Percentiles rank a stretch among this genome's conserved stretches.
Conservation (phyloP, 306 rosid genomes). For the Medicago arabica region DNA sequence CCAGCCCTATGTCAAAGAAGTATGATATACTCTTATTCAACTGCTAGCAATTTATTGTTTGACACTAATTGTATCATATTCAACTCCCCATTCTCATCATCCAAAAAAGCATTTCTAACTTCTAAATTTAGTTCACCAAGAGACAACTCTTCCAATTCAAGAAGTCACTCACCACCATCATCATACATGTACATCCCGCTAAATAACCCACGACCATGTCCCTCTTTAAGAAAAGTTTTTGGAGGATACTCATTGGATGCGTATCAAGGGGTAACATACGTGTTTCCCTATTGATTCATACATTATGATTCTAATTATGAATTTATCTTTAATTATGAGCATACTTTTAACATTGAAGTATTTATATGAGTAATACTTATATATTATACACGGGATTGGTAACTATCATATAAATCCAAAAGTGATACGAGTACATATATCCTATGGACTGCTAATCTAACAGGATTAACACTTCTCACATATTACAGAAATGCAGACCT, state of each 20-base stretch:
- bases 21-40: neutral
- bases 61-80: neutral
- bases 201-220: neutral
- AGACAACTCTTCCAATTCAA: neutral
- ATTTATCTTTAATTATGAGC: neutral
- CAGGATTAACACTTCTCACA: neutral
- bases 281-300: neutral
- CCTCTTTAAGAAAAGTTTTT: neutral
- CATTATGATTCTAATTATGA: neutral
- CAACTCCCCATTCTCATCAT: neutral
- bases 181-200: neutral
- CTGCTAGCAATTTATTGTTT: neutral
- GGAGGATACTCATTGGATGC: neutral
- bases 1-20: neutral
- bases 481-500: slow-evolving; percentile 3
- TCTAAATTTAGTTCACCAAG: neutral
- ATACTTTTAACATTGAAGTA: neutral
- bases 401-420: neutral
- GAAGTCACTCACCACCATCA: neutral
- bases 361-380: neutral
- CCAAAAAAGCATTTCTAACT: neutral
- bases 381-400: neutral
- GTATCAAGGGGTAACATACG: neutral
- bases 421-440: neutral
- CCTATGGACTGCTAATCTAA: neutral